Base-by-base conservation (phyloP, 371 early-diverging fungal genomes). In the Synchytrium microbalum region DNA sequence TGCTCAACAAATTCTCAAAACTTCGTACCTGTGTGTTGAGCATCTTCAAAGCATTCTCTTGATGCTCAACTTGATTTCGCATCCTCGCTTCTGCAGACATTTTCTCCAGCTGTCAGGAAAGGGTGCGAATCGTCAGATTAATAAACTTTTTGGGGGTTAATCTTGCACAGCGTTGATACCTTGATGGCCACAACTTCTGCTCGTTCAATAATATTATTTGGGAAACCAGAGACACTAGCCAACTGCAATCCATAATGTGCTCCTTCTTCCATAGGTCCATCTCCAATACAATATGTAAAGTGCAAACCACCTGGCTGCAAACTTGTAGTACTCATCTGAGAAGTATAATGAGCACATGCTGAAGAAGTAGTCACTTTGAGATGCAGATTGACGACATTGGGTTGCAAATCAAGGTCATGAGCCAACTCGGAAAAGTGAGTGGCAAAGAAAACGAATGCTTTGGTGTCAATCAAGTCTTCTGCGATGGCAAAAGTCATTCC, bases 401-500 rank as follows among this genome's bases (percentile, higher is more conserved):
- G 59, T 19, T 32, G 33, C 31, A 29, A 26, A 59, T 29, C 29
- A 10, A 59, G 29, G 10, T 13, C 59, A 29, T 19, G 31, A 26
- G 33, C 59, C 26, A 59, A 29, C 31, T 59, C 32, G 3, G 19
- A 84, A 46, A 87, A 78, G 66, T 87, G 88, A 0, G 88, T 87
- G 2, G 84, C 81, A 73, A 88, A 87, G 62, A 85, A 85, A n/a
- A 83, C 80, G 59, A 80, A 72, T 0, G 84, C 79, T 64, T 77
- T 83, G 53, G 76, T 74, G 16, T 75, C 68, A 1, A 87, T 73
- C 26, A 95, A 70, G 10, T 83, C 79, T 66, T 95, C 94, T 55
- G 83, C 84, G 3, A 93, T 81, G 24, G 93, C 91, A 64, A 79
- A 81, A 3, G 92, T 79, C 10, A 95, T 84, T 2, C 88, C 88